Conservation (phyloP, 495 filamentous ascomycete species). For the Paragyromitra xinjiangensis region DNA sequence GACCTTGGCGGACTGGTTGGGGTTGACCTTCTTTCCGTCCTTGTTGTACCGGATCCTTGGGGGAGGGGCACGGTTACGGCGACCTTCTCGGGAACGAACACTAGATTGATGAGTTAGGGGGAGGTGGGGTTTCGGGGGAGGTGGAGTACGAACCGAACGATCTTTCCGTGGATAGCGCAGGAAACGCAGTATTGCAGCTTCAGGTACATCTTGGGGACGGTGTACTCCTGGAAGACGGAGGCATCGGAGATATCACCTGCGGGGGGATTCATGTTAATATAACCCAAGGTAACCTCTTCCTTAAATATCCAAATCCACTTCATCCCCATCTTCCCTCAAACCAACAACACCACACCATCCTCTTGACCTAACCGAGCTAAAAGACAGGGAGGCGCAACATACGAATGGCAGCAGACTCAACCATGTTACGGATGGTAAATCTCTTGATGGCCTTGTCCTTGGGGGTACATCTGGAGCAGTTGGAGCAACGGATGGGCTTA, state of each 20-base stretch:
- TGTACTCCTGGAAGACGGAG: constrained; percentile 98
- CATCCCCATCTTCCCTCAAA: neutral
- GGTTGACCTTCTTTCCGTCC: constrained; percentile 99
- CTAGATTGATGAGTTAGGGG: constrained; percentile 65
- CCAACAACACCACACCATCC: neutral
- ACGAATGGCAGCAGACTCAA: constrained; percentile 99
- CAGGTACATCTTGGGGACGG: constrained; percentile 99
- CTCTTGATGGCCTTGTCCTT: constrained; percentile 99
- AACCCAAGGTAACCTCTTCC: neutral
- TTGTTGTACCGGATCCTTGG: constrained; percentile 99
- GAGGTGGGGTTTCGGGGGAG: constrained; percentile 18
- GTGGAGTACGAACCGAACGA: constrained; percentile 87
- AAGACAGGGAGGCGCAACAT: constrained; percentile 63
- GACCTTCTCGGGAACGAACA: constrained; percentile 95
- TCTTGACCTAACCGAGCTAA: neutral
- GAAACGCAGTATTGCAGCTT: constrained; percentile 99
- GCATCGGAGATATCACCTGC: constrained; percentile 99
- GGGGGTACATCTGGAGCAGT: constrained; percentile 99
- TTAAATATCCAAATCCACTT: neutral
- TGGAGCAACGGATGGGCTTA: constrained; percentile 99
- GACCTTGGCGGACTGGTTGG: constrained; percentile 76
- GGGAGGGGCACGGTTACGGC: constrained; percentile 98
- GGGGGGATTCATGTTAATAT: neutral
- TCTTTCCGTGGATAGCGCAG: constrained; percentile 99
- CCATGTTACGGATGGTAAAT: constrained; percentile 99